Evolutionary conservation across 257 asterid genomes (phyloP).

Genomic region (Solanum chiquidenum): DNA sequence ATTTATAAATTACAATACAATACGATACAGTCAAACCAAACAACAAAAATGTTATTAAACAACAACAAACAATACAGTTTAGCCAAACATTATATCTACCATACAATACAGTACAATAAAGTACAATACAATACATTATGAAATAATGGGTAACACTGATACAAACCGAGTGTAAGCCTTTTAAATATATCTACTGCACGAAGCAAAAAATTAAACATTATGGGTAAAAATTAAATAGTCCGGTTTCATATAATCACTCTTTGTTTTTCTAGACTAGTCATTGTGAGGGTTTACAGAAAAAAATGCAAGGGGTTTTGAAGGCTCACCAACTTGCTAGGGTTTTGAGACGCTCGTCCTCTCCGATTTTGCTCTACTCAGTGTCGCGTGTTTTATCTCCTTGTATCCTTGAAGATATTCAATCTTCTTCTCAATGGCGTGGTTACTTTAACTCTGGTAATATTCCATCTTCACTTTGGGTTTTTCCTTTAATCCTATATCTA

Average conservation of each 20-base stretch:
- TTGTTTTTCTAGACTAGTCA: background rate
- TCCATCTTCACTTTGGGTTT: background rate
- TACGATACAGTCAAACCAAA: too few species aligned
- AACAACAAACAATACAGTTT: too few species aligned
- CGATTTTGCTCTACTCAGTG: constrained; percentile 14
- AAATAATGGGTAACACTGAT: too few species aligned
- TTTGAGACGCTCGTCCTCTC: constrained; percentile 10
- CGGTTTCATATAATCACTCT: background rate
- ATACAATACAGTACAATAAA: too few species aligned
- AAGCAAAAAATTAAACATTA: background rate
- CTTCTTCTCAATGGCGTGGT: constrained; percentile 16
- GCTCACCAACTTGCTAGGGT: constrained; percentile 31
- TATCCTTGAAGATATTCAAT: background rate
- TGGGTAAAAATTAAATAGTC: background rate
- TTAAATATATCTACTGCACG: too few species aligned
- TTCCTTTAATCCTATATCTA: background rate
- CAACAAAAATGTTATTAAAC: too few species aligned
- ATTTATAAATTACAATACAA: too few species aligned
- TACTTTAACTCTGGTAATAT: background rate
- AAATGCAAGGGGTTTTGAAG: constrained; percentile 38
- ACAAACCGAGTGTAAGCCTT: too few species aligned
- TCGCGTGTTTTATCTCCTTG: constrained; percentile 6
- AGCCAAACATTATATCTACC: too few species aligned
- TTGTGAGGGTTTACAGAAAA: constrained; percentile 1
- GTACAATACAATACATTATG: too few species aligned